Conservation (phyloP, 768 basidiomycete species). For the Boletus pseudo-olivaceus region DNA sequence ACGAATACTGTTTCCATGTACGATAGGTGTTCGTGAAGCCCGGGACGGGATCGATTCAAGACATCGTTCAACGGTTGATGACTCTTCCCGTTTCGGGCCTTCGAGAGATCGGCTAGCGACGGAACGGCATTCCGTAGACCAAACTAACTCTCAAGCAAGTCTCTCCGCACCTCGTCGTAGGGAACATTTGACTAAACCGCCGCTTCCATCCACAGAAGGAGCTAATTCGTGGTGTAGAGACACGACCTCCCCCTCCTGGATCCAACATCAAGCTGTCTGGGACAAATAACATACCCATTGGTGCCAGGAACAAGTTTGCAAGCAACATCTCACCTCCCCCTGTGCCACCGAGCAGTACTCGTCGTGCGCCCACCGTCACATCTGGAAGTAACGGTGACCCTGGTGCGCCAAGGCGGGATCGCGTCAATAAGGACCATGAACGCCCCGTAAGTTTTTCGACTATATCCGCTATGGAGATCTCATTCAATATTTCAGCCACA, state of each 20-base stretch:
- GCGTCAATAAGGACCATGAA: constrained; percentile 19
- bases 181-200: background rate
- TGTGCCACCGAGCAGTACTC: background rate
- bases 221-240: constrained; percentile 8
- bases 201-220: constrained; percentile 18
- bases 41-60: constrained; percentile 19
- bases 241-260: constrained; percentile 11
- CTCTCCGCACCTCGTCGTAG: background rate
- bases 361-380: background rate
- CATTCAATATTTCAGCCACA: constrained; percentile 15
- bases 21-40: constrained; percentile 16
- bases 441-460: constrained; percentile 18
- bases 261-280: constrained; percentile 28
- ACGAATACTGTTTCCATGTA: background rate
- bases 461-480: background rate
- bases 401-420: constrained; percentile 15
- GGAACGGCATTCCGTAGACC: constrained; percentile 22
- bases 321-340: background rate
- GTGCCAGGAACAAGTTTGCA: constrained; percentile 25
- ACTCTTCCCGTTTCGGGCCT: constrained; percentile 12
- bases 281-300: constrained; percentile 33
- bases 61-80: constrained; percentile 16
- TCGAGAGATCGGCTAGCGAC: constrained; percentile 15
- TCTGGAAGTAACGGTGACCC: constrained; percentile 23
- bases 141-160: constrained; percentile 17